Evolutionary conservation across 148 eudicot species (phyloP), one percentile per base, ranked within the genome.

Genomic region (Silene uniflora): DNA sequence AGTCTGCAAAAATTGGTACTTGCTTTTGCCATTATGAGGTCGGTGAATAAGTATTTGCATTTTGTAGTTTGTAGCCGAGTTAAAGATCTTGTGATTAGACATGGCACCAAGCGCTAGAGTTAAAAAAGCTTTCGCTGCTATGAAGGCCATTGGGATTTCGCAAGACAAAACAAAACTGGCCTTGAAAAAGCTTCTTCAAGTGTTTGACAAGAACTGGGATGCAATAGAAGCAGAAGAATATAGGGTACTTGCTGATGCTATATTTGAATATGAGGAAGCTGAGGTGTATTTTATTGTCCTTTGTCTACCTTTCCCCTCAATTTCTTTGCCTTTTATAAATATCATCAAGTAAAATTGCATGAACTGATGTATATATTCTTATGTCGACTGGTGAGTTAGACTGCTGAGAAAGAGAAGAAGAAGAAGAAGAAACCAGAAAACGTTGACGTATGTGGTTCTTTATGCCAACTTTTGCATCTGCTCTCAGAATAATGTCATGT

Each of bases 131-230:
- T 88, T 88, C 69, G 79, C 80, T 59, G 98, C 96, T 35, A 89
- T 91, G 98, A 85, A 78, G 77, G 83, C 44, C 56, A 62, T 91
- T 19, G 98, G 96, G 8, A 88, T 93, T 55, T 65, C 83, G 21
- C 88, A 87, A 71, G 83, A 77, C 1, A 86, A 79, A 75, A 89
- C 90, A 69, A 93, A 93, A 74, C 92, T 91, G 24, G 96, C 88
- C 6, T 49, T 93, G 76, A 93, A 93, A 82, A 86, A 80, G 67
- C 90, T 91, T 24, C 62, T 91, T 24, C 77, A 81, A 54, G 55
- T 88, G 84, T 93, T 81, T 77, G 94, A 89, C 68, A 89, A 85
- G 64, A 91, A 89, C 54, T 93, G 97, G 98, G 88, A 82, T 55
- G 86, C 81, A 47, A 93, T 93, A 63, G 93, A 89, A 85, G 93